Base-by-base conservation (phyloP, 2,329 filamentous ascomycete species). In the Microcera coccophila region DNA sequence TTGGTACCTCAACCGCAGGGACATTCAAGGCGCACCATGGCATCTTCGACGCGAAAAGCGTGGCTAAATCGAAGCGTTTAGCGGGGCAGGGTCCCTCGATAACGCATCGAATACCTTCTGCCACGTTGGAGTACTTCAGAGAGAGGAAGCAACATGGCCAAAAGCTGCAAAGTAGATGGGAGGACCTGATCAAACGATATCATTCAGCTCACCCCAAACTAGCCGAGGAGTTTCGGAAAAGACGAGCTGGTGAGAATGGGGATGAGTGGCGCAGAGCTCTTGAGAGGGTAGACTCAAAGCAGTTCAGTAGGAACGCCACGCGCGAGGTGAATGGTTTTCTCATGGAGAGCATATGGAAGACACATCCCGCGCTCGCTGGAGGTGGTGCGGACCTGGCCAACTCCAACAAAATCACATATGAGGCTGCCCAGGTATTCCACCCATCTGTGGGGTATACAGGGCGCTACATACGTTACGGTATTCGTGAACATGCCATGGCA, bases 401-500 rank as follows among this genome's bases (percentile, higher is more conserved):
- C 7, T 26, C 22, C 7, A 26, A 26, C 22, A 26, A 26, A 7
- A 7, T 26, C 7, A 7, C 7, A 7, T 26, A 26, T 12, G 22
- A 7, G 7, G 22, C 7, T 7, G 12, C 22, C 7, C 7, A 26
- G 7, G 22, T 26, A 7, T 7, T 26, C 12, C 22, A 26, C 22
- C 7, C 22, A 26, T 26, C 22, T 7, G 12, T 7, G 22, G 22
- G 12, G 7, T 26, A 26, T 26, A 7, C 22, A 12, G 22, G 22
- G 7, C 22, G 22, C 22, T 26, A 26, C 12, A 26, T 26, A 26
- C 22, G 22, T 7, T 26, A 26, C 12, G 22, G 76, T 20, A 72
- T 81, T 36, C 71, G 77, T n/a, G 76, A 80, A 53, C 76, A 81
- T 54, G 77, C 76, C 38, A 81, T 82, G 78, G 68, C 68, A 2